Base-by-base conservation (phyloP, 129 eudicot genomes). In the Flaveria robusta region DNA sequence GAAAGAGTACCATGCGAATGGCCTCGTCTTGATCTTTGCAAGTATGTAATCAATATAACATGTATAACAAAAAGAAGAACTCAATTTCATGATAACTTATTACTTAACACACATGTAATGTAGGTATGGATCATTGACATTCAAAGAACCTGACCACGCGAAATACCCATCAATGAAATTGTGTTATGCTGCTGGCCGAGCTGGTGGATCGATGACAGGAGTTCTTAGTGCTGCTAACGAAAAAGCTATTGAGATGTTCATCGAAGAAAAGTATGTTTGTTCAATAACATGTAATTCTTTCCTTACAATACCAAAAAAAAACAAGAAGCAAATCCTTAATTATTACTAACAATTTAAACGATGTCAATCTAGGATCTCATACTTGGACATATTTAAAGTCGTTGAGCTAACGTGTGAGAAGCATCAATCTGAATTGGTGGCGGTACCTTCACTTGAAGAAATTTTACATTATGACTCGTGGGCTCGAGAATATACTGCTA, bases 1-100 rank as follows among this genome's bases (percentile, higher is more conserved):
- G 96, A 89, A n/a, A 87, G 97, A 77, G 47, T 92, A 46, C 87
- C 83, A 72, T 92, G 97, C 68, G 89, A 96, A 34, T 92, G 97
- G 97, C 97, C 97, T 43, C 97, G 97, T 19, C 97, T 92, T 47
- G 97, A 92, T 76, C 96, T 92, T 63, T 87, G 96, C 97, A 89
- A 92, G 97, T 91, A 89, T 72, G 55, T 78, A 18, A 19, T 16
- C 23, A 16, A 9, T 52, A n/a, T 5, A 58, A 18, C 10, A 47
- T 58, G 16, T 22, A 16, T 58, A 20, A 52, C 59, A 52, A 52
- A 52, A 15, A 10, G n/a, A 16, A 18, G n/a, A 16, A 18, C 60
- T 52, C 60, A 3, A 58, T 1, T 52, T n/a, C 2, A 52, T 52
- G 23, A n/a, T 52, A 52, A 52, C 9, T 78, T 47, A 12, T 2